These are phyloP conservation scores for Plasmodium falciparum DNA, from an alignment of 169 alveolate genomes.

Conservation along the genomic window DNA sequence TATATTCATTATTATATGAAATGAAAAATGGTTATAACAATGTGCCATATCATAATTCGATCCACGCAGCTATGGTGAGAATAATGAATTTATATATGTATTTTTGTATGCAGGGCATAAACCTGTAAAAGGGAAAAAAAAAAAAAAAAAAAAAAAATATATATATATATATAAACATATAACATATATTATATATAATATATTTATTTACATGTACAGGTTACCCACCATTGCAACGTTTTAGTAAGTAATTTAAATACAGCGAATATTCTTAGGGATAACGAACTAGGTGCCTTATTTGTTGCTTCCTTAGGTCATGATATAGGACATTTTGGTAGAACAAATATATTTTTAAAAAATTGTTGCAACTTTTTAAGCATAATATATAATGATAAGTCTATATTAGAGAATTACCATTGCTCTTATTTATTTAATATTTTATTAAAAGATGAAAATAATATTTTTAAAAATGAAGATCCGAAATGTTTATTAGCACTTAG, in stretches of 20 bases:
- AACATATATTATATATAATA: neutral
- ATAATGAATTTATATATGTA: neutral
- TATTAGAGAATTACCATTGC: conserved; percentile 95
- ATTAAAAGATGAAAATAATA: conserved; percentile 78
- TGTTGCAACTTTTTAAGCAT: conserved; percentile 88
- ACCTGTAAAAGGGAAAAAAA: too few relatives aligned
- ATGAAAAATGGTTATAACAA: conserved; percentile 73
- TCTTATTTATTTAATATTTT: conserved; percentile 88
- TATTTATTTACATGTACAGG: conserved; percentile 18
- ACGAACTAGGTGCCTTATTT: conserved; percentile 83
- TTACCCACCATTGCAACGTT: conserved; percentile 55
- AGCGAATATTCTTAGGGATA: conserved; percentile 50
- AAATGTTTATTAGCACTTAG: conserved; percentile 75
- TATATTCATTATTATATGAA: conserved; percentile 57
- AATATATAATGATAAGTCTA: conserved; percentile 93
- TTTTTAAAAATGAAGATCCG: conserved; percentile 73
- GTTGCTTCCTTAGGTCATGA: conserved; percentile 93
- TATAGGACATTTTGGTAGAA: conserved; percentile 94
- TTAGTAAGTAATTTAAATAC: conserved; percentile 63
- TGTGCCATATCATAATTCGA: conserved; percentile 75
- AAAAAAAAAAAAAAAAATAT: neutral
- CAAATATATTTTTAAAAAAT: conserved; percentile 88
- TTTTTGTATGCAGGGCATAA: neutral
- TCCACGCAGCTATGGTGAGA: conserved; percentile 76
- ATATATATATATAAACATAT: neutral